phyloP scores from a whole-genome alignment of 495 filamentous ascomycete genomes.

The Penicillium roqueforti region DNA sequence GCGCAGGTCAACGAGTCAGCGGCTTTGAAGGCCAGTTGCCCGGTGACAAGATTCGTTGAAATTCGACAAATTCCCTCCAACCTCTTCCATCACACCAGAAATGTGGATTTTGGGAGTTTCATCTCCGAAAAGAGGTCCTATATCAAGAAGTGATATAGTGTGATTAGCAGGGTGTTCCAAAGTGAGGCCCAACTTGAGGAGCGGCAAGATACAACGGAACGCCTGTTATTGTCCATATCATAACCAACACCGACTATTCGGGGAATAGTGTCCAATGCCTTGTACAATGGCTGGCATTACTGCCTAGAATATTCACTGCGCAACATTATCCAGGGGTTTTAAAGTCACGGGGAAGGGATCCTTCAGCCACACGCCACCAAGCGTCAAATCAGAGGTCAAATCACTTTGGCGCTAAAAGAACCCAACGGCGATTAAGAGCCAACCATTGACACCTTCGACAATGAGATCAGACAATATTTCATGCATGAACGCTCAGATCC shows the following conservation, averaged over 20 bases:
- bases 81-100: neutral
- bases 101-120: neutral
- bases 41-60: too few species aligned
- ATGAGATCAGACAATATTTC: neutral
- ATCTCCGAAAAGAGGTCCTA: neutral
- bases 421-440: slow-evolving; percentile 5
- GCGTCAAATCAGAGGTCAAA: neutral
- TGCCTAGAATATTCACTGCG: neutral
- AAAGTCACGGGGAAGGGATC: neutral
- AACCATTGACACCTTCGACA: neutral
- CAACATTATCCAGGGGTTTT: neutral
- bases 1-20: neutral
- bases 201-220: neutral
- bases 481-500: neutral
- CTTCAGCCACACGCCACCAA: neutral
- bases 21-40: neutral
- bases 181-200: neutral
- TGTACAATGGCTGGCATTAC: neutral
- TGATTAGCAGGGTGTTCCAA: neutral
- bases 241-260: neutral
- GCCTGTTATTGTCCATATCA: neutral
- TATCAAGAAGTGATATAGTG: neutral
- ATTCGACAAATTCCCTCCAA: neutral
- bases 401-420: neutral
- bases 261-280: neutral